Conservation (phyloP, 371 early-diverging fungal species). For the Mucor racemosus region DNA sequence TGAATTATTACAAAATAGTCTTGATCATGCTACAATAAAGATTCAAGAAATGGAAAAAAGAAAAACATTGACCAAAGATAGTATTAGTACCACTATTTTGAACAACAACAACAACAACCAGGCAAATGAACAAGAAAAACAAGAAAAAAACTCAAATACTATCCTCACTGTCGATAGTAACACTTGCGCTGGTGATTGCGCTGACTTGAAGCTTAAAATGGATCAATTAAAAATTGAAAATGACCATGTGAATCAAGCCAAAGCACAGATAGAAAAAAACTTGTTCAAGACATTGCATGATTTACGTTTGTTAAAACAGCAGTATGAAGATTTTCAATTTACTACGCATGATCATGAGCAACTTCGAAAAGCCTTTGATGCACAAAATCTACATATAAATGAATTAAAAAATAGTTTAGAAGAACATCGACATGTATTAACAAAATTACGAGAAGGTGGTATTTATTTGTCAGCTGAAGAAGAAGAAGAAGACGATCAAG, state of each 20-base stretch:
- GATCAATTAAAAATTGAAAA: conserved; percentile 33
- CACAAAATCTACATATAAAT: conserved; percentile 31
- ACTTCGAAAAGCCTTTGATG: conserved; percentile 30
- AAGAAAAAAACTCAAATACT: neutral
- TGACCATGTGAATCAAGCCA: conserved; percentile 37
- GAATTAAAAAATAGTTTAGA: conserved; percentile 38
- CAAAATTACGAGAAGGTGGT: conserved; percentile 22
- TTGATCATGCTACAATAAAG: conserved; percentile 29
- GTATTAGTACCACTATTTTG: neutral
- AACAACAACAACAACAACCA: neutral
- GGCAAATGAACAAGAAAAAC: too few relatives aligned
- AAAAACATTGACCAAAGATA: conserved; percentile 20
- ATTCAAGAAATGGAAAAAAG: conserved; percentile 30
- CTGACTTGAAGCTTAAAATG: conserved; percentile 3
- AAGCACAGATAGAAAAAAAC: conserved; percentile 38
- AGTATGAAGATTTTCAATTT: conserved; percentile 29
- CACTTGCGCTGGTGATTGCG: conserved; percentile 1
- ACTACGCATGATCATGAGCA: conserved; percentile 28
- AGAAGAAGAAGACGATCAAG: neutral
- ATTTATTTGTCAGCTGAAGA: neutral
- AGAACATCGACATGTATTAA: conserved; percentile 35
- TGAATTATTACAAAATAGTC: conserved; percentile 19
- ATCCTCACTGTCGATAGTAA: conserved; percentile 8
- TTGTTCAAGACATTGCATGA: conserved; percentile 23
- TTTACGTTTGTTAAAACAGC: conserved; percentile 28